Evolutionary conservation across 345 rosid species (phyloP), one percentile per base, ranked within the genome.

Genomic region (Odontarrhena argentea): DNA sequence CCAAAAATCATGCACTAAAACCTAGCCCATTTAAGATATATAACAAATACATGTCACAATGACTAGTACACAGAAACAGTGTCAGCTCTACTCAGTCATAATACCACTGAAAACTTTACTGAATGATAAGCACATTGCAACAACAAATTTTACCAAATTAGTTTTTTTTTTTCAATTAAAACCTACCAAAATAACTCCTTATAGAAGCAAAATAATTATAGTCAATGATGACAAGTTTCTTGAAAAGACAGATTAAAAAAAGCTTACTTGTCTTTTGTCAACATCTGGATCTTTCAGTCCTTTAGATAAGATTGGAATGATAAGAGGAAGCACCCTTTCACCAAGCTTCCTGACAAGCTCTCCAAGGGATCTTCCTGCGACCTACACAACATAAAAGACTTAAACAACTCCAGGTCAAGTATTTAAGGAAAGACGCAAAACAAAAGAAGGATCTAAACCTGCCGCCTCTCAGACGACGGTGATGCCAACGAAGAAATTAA

Each of bases 291-390:
- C 87, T 77, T 82, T 79, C 63, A 91, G 79, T 24, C 99, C 97
- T 70, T 59, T 68, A 28, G 99, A 84, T 76, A 94, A 80, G 68
- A 91, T 91, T 50, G 99, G 97, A 65, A 94, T 91, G 35, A 94
- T 94, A 76, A 82, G 74, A 69, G 99, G 99, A 81, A 94, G 99
- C 58, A 94, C 99, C 88, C 96, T 91, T 78, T 94, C 99, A 71
- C 99, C 99, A 73, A 94, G 99, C 82, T 94, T 94, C 81, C 95
- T 81, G 38, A 94, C 99, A 70, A 94, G 91, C 81, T 94, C 99
- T 76, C 99, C 99, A 71, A 94, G 77, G 47, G 99, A 67, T 67
- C 99, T 81, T 60, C 85, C 99, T 66, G 99, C 97, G 75, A 84
- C 96, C 99, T 94, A 61, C 35, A 77, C 26, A 53, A 49, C 14